Conservation (phyloP, 768 basidiomycete genomes). For the Psilocybe tampanensis region DNA sequence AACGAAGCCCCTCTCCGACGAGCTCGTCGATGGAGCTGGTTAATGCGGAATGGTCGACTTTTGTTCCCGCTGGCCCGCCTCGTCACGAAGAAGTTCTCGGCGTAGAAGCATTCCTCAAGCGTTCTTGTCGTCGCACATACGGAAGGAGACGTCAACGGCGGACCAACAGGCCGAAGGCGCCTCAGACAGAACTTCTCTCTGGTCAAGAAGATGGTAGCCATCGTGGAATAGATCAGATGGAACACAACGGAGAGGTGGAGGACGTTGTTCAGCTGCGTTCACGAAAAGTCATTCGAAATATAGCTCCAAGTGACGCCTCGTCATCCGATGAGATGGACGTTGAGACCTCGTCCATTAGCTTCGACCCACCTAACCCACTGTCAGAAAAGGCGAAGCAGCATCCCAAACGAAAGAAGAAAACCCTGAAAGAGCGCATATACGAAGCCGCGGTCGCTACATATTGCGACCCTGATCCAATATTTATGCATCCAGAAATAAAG, state of each 20-base stretch:
- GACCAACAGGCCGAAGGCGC: conserved; percentile 8
- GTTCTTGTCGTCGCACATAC: conserved; percentile 13
- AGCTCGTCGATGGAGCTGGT: neutral
- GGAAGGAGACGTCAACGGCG: neutral
- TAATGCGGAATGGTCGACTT: conserved; percentile 1
- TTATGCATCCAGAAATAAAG: conserved; percentile 17
- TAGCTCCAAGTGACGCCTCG: neutral
- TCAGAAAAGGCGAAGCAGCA: neutral
- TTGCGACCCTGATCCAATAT: conserved; percentile 30
- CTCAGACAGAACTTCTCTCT: neutral
- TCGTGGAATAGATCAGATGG: neutral
- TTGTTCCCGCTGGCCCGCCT: neutral
- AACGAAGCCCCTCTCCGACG: neutral
- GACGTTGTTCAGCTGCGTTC: conserved; percentile 5
- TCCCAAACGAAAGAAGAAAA: neutral
- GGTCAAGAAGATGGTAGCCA: neutral
- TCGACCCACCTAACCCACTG: conserved; percentile 5
- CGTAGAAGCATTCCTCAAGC: conserved; percentile 33
- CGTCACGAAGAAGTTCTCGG: conserved; percentile 13
- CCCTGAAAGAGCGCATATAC: conserved; percentile 33
- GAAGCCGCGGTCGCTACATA: conserved; percentile 36
- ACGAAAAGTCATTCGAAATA: neutral
- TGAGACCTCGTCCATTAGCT: neutral
- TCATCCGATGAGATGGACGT: neutral
- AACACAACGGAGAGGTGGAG: neutral